Conservation (phyloP, 2,329 filamentous ascomycete species). For the Fonsecaea pedrosoi region DNA sequence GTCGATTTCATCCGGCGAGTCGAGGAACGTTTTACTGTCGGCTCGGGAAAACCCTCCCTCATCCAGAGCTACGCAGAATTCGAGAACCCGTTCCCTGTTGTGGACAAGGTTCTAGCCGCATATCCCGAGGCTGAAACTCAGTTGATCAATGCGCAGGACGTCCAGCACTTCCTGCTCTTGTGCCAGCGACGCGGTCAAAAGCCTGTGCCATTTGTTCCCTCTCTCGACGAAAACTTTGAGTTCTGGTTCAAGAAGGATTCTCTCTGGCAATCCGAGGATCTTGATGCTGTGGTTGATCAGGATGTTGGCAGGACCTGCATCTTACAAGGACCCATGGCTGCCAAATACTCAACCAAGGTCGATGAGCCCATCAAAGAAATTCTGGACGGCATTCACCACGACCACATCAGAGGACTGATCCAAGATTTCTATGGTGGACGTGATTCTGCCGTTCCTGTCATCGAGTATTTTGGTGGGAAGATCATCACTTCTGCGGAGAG, state of each 20-base stretch:
- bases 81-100: conserved; percentile 75
- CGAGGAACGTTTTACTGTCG: conserved; percentile 91
- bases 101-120: conserved; percentile 78
- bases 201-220: conserved; percentile 92
- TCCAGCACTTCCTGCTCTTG: conserved; percentile 92
- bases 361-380: conserved; percentile 97
- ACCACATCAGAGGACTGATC: conserved; percentile 81
- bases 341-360: conserved; percentile 83
- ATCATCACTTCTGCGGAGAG: conserved; percentile 71
- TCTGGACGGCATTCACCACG: conserved; percentile 84
- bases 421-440: conserved; percentile 80
- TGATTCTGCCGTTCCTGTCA: conserved; percentile 75
- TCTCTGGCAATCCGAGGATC: conserved; percentile 97
- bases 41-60: conserved; percentile 73
- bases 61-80: conserved; percentile 92
- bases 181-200: conserved; percentile 94
- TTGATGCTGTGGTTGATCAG: conserved; percentile 93
- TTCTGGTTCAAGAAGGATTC: conserved; percentile 99
- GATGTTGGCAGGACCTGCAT: conserved; percentile 97
- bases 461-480: conserved; percentile 96
- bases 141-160: conserved; percentile 97
- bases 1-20: conserved; percentile 96
- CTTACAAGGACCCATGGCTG: conserved; percentile 91
- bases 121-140: conserved; percentile 89
- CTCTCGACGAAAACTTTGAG: conserved; percentile 96